These are phyloP conservation scores for Linderina pennispora DNA, from an alignment of 192 early-diverging fungal genomes.

Conservation along the genomic window DNA sequence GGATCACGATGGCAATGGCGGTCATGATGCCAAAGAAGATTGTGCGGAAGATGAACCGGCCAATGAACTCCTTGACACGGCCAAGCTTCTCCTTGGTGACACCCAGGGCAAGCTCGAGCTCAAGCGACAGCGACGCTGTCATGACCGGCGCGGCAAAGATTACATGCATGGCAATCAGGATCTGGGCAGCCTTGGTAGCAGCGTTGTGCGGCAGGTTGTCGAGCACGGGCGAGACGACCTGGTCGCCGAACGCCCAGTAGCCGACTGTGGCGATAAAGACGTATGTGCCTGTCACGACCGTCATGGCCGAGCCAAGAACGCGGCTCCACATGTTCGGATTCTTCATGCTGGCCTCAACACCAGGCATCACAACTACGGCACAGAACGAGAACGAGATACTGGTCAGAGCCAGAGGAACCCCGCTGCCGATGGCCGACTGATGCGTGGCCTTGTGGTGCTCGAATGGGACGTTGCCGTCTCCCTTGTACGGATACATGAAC, in stretches of 20 bases:
- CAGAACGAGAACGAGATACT: conserved; percentile 74
- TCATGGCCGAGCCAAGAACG: conserved; percentile 57
- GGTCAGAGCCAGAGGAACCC: conserved; percentile 64
- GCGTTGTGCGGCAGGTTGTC: conserved; percentile 56
- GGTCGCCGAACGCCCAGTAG: conserved; percentile 67
- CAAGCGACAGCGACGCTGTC: conserved; percentile 64
- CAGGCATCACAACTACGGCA: conserved; percentile 74
- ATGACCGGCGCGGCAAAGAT: conserved; percentile 75
- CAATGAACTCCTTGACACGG: conserved; percentile 43
- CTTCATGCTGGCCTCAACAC: conserved; percentile 72
- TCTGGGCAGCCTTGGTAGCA: conserved; percentile 54
- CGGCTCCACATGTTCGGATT: conserved; percentile 58
- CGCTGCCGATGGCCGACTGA: conserved; percentile 41
- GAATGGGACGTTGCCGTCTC: conserved; percentile 21
- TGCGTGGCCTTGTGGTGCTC: conserved; percentile 26
- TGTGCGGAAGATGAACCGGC: conserved; percentile 49
- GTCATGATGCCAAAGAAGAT: conserved; percentile 50
- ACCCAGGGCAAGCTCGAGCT: conserved; percentile 56
- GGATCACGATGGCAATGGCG: conserved; percentile 58
- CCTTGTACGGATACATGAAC: conserved; percentile 24
- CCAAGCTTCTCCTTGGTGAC: conserved; percentile 50
- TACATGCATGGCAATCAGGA: conserved; percentile 76
- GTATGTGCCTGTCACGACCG: conserved; percentile 60
- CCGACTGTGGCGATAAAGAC: conserved; percentile 62
- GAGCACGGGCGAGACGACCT: conserved; percentile 57